Conservation (phyloP, 495 filamentous ascomycete species). For the Halenospora varia region DNA sequence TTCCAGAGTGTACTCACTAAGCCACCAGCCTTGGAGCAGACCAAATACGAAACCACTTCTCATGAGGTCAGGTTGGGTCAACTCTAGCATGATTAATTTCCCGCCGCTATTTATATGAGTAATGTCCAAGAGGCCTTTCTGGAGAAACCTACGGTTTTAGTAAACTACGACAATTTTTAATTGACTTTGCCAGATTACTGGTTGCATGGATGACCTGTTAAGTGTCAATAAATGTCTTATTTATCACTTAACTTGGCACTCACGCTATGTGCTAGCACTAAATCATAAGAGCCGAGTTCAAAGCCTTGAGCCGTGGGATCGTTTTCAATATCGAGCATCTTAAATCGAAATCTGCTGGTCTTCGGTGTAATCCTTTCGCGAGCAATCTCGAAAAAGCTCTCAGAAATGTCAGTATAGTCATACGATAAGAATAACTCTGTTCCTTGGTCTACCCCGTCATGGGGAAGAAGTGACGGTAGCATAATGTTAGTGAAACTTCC, state of each 20-base stretch:
- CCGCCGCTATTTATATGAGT: constrained; percentile 5
- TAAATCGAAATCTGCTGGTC: constrained; percentile 14
- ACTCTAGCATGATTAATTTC: constrained; percentile 12
- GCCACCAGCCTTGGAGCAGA: constrained; percentile 48
- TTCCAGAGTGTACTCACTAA: constrained; percentile 20
- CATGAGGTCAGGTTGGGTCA: constrained; percentile 26
- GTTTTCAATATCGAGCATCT: constrained; percentile 45
- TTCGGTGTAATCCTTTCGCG: constrained; percentile 34
- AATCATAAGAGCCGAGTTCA: constrained; percentile 39
- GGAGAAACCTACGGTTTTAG: constrained; percentile 25
- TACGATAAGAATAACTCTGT: constrained; percentile 18
- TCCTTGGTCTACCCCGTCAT: background rate
- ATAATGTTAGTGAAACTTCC: constrained; percentile 33
- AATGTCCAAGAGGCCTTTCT: background rate
- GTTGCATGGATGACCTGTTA: constrained; percentile 46
- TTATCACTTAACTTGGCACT: background rate
- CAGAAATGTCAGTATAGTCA: constrained; percentile 48
- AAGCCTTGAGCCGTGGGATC: constrained; percentile 45
- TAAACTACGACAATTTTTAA: constrained; percentile 35
- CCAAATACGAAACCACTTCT: constrained; percentile 37
- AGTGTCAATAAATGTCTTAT: constrained; percentile 6
- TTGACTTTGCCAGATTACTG: constrained; percentile 38
- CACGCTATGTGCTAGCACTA: constrained; percentile 44
- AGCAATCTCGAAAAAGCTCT: constrained; percentile 44
- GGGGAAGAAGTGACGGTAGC: constrained; percentile 4